These are phyloP conservation scores for Calocybe gangraenosa DNA, from an alignment of 768 basidiomycete species.

Conservation along the genomic window DNA sequence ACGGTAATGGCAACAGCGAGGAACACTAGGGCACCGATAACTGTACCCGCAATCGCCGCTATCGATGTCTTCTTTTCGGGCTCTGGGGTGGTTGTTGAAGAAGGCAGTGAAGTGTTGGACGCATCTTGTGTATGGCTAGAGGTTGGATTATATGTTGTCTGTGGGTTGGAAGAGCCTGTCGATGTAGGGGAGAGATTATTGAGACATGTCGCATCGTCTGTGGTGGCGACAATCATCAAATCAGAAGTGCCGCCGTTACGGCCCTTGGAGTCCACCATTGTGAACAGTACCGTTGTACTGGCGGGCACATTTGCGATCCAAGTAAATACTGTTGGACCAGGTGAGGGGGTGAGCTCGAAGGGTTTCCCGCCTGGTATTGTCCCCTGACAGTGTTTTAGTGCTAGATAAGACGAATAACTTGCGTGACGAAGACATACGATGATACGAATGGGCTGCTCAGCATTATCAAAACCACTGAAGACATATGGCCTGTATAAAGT, in stretches of 20 bases:
- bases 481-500: conserved; percentile 34
- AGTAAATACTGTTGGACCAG: conserved; percentile 33
- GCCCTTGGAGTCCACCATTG: conserved; percentile 47
- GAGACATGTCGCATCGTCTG: conserved; percentile 49
- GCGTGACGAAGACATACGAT: conserved; percentile 30
- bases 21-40: conserved; percentile 50
- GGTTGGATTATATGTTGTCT: conserved; percentile 8
- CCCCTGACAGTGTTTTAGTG: conserved; percentile 35
- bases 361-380: conserved; percentile 60
- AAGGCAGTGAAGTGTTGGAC: conserved; percentile 18
- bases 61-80: conserved; percentile 25
- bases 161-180: conserved; percentile 21
- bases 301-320: conserved; percentile 58
- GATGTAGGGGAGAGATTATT: conserved; percentile 49
- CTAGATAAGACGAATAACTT: neutral
- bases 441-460: conserved; percentile 52
- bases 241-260: conserved; percentile 60
- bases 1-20: conserved; percentile 48
- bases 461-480: conserved; percentile 41
- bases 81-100: conserved; percentile 23
- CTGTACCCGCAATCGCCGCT: conserved; percentile 48
- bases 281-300: conserved; percentile 56
- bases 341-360: conserved; percentile 39
- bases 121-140: conserved; percentile 10
- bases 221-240: conserved; percentile 39